Percentiles rank a stretch among this genome's conserved stretches.
phyloP scores from a whole-genome alignment of 1,284 basidiomycete species.

The Anthracocystis walkeri region DNA sequence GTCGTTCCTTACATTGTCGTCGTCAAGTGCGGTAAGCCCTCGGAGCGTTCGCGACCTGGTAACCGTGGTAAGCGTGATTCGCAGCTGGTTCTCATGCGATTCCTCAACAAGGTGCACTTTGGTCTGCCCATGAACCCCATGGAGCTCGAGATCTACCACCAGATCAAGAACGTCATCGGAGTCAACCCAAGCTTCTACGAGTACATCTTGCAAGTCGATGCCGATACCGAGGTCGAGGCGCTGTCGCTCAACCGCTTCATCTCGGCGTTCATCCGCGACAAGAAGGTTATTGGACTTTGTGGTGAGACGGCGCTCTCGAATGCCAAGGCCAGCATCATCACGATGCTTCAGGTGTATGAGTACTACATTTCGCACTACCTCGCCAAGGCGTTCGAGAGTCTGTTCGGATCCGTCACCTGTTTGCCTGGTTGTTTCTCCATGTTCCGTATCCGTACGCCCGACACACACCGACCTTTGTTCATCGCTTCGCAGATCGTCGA shows the following conservation, averaged over 20 bases:
- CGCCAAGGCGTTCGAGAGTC: constrained; percentile 95
- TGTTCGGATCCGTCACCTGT: constrained; percentile 98
- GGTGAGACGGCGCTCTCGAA: constrained; percentile 92
- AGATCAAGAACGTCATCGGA: constrained; percentile 99
- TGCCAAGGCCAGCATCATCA: constrained; percentile 90
- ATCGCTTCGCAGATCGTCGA: constrained; percentile 85
- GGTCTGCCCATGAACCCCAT: constrained; percentile 94
- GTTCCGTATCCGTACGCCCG: constrained; percentile 67
- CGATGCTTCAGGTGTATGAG: constrained; percentile 90
- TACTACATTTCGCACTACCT: constrained; percentile 76
- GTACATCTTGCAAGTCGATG: constrained; percentile 95
- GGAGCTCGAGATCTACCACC: constrained; percentile 97
- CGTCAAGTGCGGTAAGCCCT: constrained; percentile 96
- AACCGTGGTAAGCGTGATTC: constrained; percentile 81
- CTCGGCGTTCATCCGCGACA: constrained; percentile 86
- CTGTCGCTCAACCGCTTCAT: constrained; percentile 88
- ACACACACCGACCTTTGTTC: constrained; percentile 70
- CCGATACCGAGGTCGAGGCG: constrained; percentile 88
- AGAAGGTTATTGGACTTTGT: constrained; percentile 91
- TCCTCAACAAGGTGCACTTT: constrained; percentile 98
- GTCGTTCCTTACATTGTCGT: constrained; percentile 96
- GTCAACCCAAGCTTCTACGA: constrained; percentile 99
- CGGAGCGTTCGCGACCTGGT: constrained; percentile 89
- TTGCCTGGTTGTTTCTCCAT: constrained; percentile 77
- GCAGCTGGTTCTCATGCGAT: constrained; percentile 95